Evolutionary conservation across 2,329 filamentous ascomycete species (phyloP).

Genomic region (Rutstroemia sp.): DNA sequence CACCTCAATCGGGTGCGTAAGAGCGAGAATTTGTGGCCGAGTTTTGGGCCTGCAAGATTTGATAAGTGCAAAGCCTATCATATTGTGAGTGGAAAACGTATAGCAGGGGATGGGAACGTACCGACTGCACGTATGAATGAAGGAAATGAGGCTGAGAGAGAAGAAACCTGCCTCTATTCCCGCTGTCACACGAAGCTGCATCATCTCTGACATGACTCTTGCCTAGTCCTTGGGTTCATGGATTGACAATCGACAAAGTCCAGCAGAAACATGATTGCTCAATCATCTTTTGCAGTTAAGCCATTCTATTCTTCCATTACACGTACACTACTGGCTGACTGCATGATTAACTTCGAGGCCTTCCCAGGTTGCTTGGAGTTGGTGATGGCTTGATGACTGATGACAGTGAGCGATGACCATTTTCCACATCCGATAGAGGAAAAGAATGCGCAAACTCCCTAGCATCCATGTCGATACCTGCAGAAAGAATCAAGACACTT

Average conservation of each 20-base stretch:
- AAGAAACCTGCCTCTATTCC: too few relatives aligned
- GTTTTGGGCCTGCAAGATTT: too few relatives aligned
- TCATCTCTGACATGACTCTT: not conserved
- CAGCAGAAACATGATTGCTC: not conserved
- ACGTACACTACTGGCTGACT: conserved; percentile 6
- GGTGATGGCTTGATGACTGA: not conserved
- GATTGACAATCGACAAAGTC: too few relatives aligned
- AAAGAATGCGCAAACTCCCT: not conserved
- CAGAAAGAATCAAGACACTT: conserved; percentile 5
- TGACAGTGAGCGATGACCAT: not conserved
- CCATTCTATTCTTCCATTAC: not conserved
- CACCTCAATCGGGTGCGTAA: too few relatives aligned
- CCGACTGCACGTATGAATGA: too few relatives aligned
- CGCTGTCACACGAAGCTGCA: too few relatives aligned
- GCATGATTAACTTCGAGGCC: not conserved
- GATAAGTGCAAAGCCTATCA: too few relatives aligned
- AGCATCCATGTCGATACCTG: not conserved
- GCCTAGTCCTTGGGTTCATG: not conserved
- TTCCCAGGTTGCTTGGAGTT: too few relatives aligned
- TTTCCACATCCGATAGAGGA: conserved; percentile 1
- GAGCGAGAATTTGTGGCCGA: too few relatives aligned
- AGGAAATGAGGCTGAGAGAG: too few relatives aligned
- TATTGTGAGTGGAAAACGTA: too few relatives aligned
- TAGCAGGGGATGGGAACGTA: too few relatives aligned
- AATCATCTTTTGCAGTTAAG: not conserved